phyloP scores from a whole-genome alignment of 768 basidiomycete genomes.

The Amanita inopinata region DNA sequence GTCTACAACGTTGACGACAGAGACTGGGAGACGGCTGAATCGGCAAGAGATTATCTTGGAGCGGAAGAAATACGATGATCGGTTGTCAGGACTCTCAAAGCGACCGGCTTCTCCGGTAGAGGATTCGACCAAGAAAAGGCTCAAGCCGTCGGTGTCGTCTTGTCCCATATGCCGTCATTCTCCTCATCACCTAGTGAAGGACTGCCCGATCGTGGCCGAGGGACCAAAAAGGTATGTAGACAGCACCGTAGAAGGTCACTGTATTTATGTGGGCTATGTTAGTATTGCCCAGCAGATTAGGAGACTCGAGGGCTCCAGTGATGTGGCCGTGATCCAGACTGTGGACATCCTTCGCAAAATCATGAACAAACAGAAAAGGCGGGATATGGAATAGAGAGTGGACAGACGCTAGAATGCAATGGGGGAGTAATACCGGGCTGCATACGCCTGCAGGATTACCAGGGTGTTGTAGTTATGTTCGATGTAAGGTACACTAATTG shows the following conservation, averaged over 20 bases:
- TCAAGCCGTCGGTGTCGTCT: constrained; percentile 17
- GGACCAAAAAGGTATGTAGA: constrained; percentile 43
- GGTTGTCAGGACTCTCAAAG: constrained; percentile 21
- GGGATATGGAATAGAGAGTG: background rate
- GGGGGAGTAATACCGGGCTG: background rate
- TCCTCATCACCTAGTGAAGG: constrained; percentile 36
- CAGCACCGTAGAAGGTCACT: background rate
- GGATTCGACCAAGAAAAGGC: constrained; percentile 28
- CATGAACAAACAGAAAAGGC: constrained; percentile 9
- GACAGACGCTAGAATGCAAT: background rate
- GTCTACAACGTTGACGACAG: constrained; percentile 12
- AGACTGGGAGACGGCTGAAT: constrained; percentile 16
- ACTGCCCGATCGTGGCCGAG: constrained; percentile 44
- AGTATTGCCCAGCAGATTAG: background rate
- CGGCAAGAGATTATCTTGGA: background rate
- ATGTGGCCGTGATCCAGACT: background rate
- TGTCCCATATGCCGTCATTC: constrained; percentile 42
- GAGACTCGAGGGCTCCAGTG: background rate
- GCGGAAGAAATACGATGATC: background rate
- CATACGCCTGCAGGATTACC: background rate
- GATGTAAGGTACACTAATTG: background rate
- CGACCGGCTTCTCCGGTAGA: constrained; percentile 20
- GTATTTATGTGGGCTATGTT: background rate
- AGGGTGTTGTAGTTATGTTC: background rate
- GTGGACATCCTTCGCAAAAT: constrained; percentile 6